phyloP scores from a whole-genome alignment of 352 stramenopile species.

The Pythium utonaiense region DNA sequence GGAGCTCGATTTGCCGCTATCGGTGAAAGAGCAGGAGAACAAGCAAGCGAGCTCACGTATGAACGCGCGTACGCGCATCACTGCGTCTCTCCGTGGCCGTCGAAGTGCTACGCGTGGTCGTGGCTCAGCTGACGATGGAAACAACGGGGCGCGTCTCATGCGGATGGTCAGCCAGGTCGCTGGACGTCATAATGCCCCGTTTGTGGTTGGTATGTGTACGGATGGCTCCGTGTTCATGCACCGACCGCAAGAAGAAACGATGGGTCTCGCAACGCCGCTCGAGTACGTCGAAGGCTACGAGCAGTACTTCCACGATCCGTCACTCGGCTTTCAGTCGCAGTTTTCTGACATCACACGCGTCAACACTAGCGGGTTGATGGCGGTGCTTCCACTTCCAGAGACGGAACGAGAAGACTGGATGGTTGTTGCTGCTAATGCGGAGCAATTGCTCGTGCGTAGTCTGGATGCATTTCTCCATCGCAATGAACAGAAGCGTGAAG shows the following conservation, averaged over 20 bases:
- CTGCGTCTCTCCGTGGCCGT: constrained; percentile 19
- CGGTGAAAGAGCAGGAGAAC: constrained; percentile 46
- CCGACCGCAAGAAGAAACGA: constrained; percentile 32
- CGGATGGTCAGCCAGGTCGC: constrained; percentile 68
- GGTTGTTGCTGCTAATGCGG: constrained; percentile 68
- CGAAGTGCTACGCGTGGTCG: constrained; percentile 27
- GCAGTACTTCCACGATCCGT: constrained; percentile 77
- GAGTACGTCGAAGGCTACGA: constrained; percentile 82
- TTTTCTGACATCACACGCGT: constrained; percentile 78
- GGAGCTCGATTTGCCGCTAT: constrained; percentile 71
- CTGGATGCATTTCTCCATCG: constrained; percentile 62
- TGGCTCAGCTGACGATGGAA: constrained; percentile 37
- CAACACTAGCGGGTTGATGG: constrained; percentile 63
- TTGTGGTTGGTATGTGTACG: constrained; percentile 80
- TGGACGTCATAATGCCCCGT: constrained; percentile 49
- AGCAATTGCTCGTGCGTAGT: constrained; percentile 66
- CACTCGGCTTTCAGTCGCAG: constrained; percentile 62
- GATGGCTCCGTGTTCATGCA: constrained; percentile 84
- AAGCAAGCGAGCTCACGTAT: constrained; percentile 7
- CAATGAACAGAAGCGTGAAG: constrained; percentile 48
- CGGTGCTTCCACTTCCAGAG: constrained; percentile 52
- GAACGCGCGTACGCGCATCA: constrained; percentile 18
- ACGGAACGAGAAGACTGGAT: constrained; percentile 70
- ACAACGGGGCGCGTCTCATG: constrained; percentile 53
- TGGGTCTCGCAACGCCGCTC: constrained; percentile 60